Evolutionary conservation across 1,284 basidiomycete species (phyloP).

Genomic region (Thecaphora thlaspeos): DNA sequence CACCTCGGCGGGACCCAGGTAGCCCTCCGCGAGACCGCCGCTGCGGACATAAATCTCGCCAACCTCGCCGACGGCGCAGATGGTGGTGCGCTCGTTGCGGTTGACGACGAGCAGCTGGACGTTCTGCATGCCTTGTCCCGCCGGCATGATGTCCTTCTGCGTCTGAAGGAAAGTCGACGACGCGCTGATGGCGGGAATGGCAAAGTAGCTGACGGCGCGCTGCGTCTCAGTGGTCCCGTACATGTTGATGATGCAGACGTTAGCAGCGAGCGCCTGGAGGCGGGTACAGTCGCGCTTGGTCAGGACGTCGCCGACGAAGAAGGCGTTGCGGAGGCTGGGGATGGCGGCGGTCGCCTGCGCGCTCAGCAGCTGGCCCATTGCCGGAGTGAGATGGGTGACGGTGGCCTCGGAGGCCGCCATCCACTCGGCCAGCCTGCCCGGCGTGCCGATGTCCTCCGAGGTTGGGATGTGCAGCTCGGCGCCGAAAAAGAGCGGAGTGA

Average conservation of each 20-base stretch:
- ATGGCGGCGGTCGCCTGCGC: slow-evolving; percentile 90
- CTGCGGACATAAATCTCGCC: slow-evolving; percentile 98
- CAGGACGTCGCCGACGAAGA: slow-evolving; percentile 98
- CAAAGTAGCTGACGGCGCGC: slow-evolving; percentile 95
- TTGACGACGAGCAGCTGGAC: slow-evolving; percentile 98
- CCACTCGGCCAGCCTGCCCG: slow-evolving; percentile 95
- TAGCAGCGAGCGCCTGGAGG: slow-evolving; percentile 85
- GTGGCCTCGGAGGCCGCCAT: slow-evolving; percentile 80
- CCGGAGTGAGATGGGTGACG: slow-evolving; percentile 86
- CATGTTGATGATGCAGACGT: slow-evolving; percentile 94
- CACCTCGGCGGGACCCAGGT: slow-evolving; percentile 75
- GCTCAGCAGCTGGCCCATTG: slow-evolving; percentile 98
- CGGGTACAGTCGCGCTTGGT: slow-evolving; percentile 98
- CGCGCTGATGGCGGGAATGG: slow-evolving; percentile 79
- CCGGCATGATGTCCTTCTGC: slow-evolving; percentile 98
- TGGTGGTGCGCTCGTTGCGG: slow-evolving; percentile 79
- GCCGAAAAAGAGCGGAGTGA: slow-evolving; percentile 97
- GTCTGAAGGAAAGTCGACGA: slow-evolving; percentile 88
- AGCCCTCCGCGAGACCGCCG: slow-evolving; percentile 93
- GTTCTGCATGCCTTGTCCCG: slow-evolving; percentile 95
- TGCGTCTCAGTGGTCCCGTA: slow-evolving; percentile 99
- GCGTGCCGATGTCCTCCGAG: slow-evolving; percentile 94
- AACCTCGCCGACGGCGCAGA: slow-evolving; percentile 92
- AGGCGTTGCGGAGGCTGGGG: slow-evolving; percentile 81
- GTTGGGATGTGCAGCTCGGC: slow-evolving; percentile 95